Evolutionary conservation across 345 rosid genomes (phyloP).

Genomic region (Punica granatum): DNA sequence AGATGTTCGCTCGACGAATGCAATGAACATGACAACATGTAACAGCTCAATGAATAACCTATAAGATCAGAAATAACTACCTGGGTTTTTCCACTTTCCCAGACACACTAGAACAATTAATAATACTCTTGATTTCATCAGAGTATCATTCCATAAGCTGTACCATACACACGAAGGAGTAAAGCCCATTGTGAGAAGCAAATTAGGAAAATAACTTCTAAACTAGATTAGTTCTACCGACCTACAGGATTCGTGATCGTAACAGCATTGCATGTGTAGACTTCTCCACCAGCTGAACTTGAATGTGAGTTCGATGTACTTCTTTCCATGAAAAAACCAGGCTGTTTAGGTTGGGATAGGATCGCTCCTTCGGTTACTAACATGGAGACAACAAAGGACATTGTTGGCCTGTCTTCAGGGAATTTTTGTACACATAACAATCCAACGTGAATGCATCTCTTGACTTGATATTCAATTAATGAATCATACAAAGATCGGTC

Average conservation of each 20-base stretch:
- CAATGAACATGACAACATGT: not conserved
- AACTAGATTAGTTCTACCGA: not conserved
- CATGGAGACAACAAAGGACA: conserved; percentile 17
- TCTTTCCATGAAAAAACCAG: conserved; percentile 15
- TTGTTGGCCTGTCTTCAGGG: conserved; percentile 23
- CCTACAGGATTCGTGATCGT: conserved; percentile 15
- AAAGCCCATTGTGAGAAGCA: no score
- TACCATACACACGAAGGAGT: not conserved
- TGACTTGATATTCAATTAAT: not conserved
- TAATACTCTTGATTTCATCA: not conserved
- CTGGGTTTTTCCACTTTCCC: no score
- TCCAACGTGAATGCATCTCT: conserved; percentile 24
- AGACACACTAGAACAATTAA: not conserved
- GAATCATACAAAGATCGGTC: conserved; percentile 6
- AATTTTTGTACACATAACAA: conserved; percentile 22
- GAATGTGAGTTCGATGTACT: not conserved
- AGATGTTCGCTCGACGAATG: not conserved
- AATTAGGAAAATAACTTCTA: no score
- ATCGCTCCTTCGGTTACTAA: conserved; percentile 13
- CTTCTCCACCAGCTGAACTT: not conserved
- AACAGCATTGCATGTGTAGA: conserved; percentile 9
- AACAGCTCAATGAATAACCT: conserved; percentile 6
- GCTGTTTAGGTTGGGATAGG: conserved; percentile 19
- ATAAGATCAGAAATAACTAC: no score
- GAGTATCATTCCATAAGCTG: not conserved